Evolutionary conservation across 495 filamentous ascomycete genomes (phyloP), one percentile per base, ranked within the genome.

Genomic region (Tuber melanosporum): DNA sequence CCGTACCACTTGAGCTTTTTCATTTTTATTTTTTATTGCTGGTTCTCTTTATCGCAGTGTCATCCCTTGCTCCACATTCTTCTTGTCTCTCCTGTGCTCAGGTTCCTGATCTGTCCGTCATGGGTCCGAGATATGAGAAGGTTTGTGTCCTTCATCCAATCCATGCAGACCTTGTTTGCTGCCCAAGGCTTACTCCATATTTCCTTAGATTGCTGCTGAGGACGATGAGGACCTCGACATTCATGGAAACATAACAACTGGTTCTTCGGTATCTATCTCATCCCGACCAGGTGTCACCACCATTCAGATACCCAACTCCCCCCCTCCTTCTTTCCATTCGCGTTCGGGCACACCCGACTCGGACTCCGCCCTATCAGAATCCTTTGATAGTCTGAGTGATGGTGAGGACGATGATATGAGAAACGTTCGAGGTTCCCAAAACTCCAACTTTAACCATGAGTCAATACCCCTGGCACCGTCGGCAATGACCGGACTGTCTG

Each of bases 251-350:
- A 81, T 72, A 78, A 73, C 62, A 73, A 73, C 71, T 39, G 70
- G 66, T 26, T 42, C 39, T 76, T 72, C 72, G 86, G 88, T 75
- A 85, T 87, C 79, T 75, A 80, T 49, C 77, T 78, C 79, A 74
- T 81, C 83, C 75, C 84, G 78, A 75, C 83, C 80, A 74, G 83
- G 78, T 76, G 85, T 83, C 74, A 46, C 81, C 76, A 79, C 83
- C 36, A 82, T 86, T 71, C 84, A 87, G 43, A 89, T 91, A 73
- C 92, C 94, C 39, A 90, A 87, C 82, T 98, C 96, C 75, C 94
- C 95, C 69, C 94, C 96, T 32, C 95, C 96, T 36, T 98, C 96
- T 15, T 99, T 98, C 84, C 93, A 89, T 81, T 98, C 94, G 62
- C 89, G 92, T 74, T 90, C 90, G 1, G 92, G 93, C 2, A 97